These are phyloP conservation scores for Boechera divaricarpa DNA, from an alignment of 345 rosid genomes.

Conservation along the genomic window DNA sequence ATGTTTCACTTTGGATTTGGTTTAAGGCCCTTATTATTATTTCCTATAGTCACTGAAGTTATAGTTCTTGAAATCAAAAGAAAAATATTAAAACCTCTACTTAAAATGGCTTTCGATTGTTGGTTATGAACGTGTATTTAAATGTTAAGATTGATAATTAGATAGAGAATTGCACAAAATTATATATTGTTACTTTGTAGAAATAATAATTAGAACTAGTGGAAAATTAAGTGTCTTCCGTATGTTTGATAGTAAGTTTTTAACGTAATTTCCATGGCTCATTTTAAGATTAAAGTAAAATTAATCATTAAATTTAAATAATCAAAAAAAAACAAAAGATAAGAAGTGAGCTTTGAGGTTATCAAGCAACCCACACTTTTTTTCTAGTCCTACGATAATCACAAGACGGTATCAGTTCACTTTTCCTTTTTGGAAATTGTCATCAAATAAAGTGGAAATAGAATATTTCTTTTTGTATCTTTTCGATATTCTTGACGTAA, in stretches of 20 bases:
- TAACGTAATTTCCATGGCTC: neutral
- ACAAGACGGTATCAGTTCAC: conserved; percentile 35
- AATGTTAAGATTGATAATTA: conserved; percentile 2
- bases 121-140: neutral
- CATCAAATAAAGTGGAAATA: conserved; percentile 21
- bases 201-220: neutral
- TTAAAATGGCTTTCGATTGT: neutral
- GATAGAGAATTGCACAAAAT: neutral
- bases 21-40: neutral
- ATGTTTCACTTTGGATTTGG: neutral
- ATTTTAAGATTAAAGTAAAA: neutral
- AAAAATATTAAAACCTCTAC: too few relatives aligned
- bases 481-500: conserved; percentile 25
- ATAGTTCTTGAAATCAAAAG: neutral
- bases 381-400: conserved; percentile 36
- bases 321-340: conserved; percentile 5
- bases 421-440: conserved; percentile 28
- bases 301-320: neutral
- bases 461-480: conserved; percentile 8
- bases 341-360: conserved; percentile 18
- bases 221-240: neutral
- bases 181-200: neutral
- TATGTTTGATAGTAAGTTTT: neutral
- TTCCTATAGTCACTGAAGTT: neutral
- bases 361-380: conserved; percentile 29